Base-by-base conservation (phyloP, 768 basidiomycete genomes). In the Collybia nuda region DNA sequence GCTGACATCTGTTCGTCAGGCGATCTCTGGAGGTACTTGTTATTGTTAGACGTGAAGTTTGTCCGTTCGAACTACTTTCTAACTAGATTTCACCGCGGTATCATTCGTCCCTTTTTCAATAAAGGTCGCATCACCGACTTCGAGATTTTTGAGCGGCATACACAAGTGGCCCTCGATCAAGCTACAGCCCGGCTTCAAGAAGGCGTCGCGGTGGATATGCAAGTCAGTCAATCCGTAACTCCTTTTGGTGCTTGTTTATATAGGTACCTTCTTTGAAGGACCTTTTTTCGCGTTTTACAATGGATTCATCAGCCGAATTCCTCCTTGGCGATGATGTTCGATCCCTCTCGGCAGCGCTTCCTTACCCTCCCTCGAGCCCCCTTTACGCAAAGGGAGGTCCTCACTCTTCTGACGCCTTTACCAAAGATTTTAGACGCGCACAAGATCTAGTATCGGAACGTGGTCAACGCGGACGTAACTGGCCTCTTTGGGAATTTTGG, bases 221-320 rank as follows among this genome's bases (percentile, higher is more conserved):
- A 83, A 62, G 80, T 79, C 45, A n/a, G n/a, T n/a, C n/a, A n/a
- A n/a, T n/a, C n/a, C 24, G 51, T 5, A 17, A 1, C 6, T 2
- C 23, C 5, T 17, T 19, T 35, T 35, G 17, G 12, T 24, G 6
- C 19, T 38, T 21, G 6, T 22, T 8, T 26, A 23, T 15, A 40
- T 15, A 6, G 21, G 28, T 29, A 18, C 6, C 41, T 22, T 3
- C n/a, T 37, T 32, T 6, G 6, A 40, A 76, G 72, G 76, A 79
- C 55, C 52, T 76, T 23, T 70, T 68, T 6, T 67, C 68, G 2
- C 70, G 76, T 2, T 85, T 86, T 61, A 85, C 85, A 0, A 68
- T 86, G n/a, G 85, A 86, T 65, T 78, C 81, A 2, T 82, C 82
- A 2, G 78, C 82, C 0, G 78, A 82, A 47, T 84, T 81, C 56